Percentiles rank a stretch among this genome's conserved stretches.
Evolutionary conservation across 2,329 filamentous ascomycete species (phyloP).

Genomic region (Scytalidium sp.): DNA sequence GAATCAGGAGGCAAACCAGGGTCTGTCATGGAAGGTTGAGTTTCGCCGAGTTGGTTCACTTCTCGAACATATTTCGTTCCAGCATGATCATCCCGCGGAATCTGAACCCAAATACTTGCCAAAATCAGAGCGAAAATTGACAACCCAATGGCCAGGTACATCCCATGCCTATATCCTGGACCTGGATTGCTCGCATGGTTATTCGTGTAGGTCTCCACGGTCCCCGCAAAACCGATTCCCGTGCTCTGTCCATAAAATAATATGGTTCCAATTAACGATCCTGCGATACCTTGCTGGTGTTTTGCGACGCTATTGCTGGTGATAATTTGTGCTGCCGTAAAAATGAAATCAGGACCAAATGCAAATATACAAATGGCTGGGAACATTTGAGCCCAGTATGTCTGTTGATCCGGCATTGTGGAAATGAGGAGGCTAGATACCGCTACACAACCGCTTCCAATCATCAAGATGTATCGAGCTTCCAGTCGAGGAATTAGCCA

Average conservation of each 20-base stretch:
- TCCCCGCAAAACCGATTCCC: conserved; percentile 41
- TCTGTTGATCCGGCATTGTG: conserved; percentile 42
- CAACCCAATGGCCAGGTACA: conserved; percentile 26
- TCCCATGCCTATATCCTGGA: conserved; percentile 33
- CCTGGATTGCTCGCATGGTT: conserved; percentile 19
- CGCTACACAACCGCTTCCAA: conserved; percentile 34
- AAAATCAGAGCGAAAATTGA: no score
- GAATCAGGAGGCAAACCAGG: no score
- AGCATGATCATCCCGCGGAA: no score
- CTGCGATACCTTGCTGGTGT: conserved; percentile 46
- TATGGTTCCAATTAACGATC: conserved; percentile 42
- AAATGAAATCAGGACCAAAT: conserved; percentile 47
- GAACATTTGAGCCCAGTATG: conserved; percentile 42
- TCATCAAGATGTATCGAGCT: conserved; percentile 42
- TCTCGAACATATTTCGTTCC: no score
- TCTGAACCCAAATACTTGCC: no score
- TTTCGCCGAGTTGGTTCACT: no score
- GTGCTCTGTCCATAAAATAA: conserved; percentile 38
- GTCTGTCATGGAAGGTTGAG: no score
- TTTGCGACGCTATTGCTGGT: conserved; percentile 47
- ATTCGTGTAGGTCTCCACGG: conserved; percentile 28
- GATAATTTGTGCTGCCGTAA: conserved; percentile 49
- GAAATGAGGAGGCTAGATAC: conserved; percentile 33
- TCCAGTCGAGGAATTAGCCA: conserved; percentile 43
- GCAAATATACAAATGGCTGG: conserved; percentile 32